Evolutionary conservation across 2,329 filamentous ascomycete species (phyloP), one percentile per base, ranked within the genome.

Genomic region (Aspergillus sp.): DNA sequence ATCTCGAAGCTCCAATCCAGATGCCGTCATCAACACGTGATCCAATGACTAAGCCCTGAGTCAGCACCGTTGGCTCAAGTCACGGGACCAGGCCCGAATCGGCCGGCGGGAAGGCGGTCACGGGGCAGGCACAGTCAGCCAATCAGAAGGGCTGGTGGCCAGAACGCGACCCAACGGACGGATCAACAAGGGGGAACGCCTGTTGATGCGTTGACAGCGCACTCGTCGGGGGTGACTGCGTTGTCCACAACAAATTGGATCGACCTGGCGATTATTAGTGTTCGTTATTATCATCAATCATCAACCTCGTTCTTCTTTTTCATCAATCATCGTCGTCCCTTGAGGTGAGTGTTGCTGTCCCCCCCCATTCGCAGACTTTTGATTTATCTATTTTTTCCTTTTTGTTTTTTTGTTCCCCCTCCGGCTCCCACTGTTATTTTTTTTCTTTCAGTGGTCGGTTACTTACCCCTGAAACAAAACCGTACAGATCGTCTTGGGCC

Each of bases 101-200:
- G 19, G 19, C 19, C 19, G 19, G 19, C 19, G 19, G 19, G 19
- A 19, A 10, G 33, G 33, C 33, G 33, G 33, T 40, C 12, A 41
- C 7, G 30, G 13, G 7, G 28, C 19, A 8, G n/a, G 19, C 9
- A 7, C 11, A 27, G 10, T 5, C 11, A 37, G 36, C 62, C 62
- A 65, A 65, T 65, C 52, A 64, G 33, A 13, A 9, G 7, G 9
- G n/a, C 27, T 1, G 9, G 27, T 39, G 33, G 38, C 27, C 40
- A 52, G 19, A 19, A 66, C 64, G 64, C 64, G 64, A 66, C 64
- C 64, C 63, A 63, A 58, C 53, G 49, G 59, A 52, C 55, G 53
- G 58, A 60, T 60, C 59, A 64, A 58, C 51, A 53, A 60, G 53
- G 13, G 39, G 27, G 28, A 43, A 43, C 42, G 45, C 39, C 49